Base-by-base conservation (phyloP, 140 eudicot genomes). In the Oenanthe javanica region DNA sequence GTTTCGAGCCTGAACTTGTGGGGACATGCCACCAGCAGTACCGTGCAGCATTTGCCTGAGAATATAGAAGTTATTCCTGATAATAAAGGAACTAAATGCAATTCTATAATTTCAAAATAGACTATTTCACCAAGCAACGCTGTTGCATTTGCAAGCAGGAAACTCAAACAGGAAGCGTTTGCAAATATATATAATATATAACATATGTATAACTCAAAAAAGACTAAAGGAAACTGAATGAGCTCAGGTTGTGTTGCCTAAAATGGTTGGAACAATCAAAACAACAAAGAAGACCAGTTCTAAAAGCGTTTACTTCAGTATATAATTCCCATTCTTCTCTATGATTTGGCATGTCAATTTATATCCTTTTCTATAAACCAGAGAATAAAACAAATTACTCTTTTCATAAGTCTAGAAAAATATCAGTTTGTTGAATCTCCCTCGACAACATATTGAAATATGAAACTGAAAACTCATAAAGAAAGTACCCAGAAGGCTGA, bases 11-110 rank as follows among this genome's bases (percentile, higher is more conserved):
- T 89, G 97, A 67, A 95, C 89, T 87, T 95, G 99, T 10, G 96
- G 97, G 21, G 97, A 89, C 91, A 95, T 85, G 66, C 84, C 87
- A 76, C 99, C 97, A 72, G 95, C 92, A 63, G 95, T 55, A 81
- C 96, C 95, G 80, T 90, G 97, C 87, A 92, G 81, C 85, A 92
- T 88, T 89, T 92, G 99, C 87, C 99, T 95, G 90, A 74, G 78
- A 87, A 78, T 59, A 31, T 31, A 31, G 27, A 55, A 45, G 11
- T 49, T 42, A 71, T 2, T 66, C 71, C 52, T 71, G 61, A 79
- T 70, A 21, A 52, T 79, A 31, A 11, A 54, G 75, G 61, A 9
- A 54, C 36, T 63, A 42, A 49, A 79, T 10, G 23, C 47, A 69
- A 21, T 66, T 4, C 74, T 48, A 76, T 25, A 84, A 8, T 23